Conservation (phyloP, 495 filamentous ascomycete genomes). For the Lophiotrema nucula region DNA sequence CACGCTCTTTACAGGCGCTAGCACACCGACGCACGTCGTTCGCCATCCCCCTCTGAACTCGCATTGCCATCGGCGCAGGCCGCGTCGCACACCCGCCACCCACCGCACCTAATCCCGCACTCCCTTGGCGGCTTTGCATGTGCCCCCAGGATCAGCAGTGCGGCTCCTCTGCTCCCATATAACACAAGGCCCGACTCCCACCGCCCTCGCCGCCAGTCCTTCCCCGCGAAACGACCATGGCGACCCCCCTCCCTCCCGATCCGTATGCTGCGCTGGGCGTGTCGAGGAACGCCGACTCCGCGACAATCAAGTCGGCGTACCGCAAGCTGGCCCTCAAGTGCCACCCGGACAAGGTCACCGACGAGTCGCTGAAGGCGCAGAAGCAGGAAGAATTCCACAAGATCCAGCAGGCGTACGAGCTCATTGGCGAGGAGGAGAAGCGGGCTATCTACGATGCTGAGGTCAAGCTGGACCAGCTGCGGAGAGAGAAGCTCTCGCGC, state of each 20-base stretch:
- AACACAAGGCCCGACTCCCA: conserved; percentile 5
- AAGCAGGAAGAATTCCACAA: conserved; percentile 87
- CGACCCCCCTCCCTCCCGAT: conserved; percentile 63
- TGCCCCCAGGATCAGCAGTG: conserved; percentile 1
- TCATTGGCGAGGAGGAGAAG: conserved; percentile 74
- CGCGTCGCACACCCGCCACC: background rate
- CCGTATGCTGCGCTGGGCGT: conserved; percentile 83
- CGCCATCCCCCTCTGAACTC: no score
- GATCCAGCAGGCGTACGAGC: conserved; percentile 90
- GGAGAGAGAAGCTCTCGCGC: conserved; percentile 49
- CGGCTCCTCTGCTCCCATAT: conserved; percentile 3
- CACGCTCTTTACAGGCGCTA: no score
- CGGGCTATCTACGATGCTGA: conserved; percentile 75
- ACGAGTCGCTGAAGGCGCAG: conserved; percentile 61
- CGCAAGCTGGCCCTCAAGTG: conserved; percentile 90
- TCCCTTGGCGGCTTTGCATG: conserved; percentile 19
- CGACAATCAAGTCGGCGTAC: conserved; percentile 77
- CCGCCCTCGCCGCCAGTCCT: background rate
- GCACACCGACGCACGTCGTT: no score
- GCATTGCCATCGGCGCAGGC: no score
- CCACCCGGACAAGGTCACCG: conserved; percentile 93
- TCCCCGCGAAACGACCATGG: conserved; percentile 51
- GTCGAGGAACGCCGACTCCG: conserved; percentile 66
- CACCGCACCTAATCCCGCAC: background rate
- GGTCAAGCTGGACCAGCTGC: conserved; percentile 60